phyloP scores from a whole-genome alignment of 2,329 filamentous ascomycete genomes.

The Curvularia verruculosa region DNA sequence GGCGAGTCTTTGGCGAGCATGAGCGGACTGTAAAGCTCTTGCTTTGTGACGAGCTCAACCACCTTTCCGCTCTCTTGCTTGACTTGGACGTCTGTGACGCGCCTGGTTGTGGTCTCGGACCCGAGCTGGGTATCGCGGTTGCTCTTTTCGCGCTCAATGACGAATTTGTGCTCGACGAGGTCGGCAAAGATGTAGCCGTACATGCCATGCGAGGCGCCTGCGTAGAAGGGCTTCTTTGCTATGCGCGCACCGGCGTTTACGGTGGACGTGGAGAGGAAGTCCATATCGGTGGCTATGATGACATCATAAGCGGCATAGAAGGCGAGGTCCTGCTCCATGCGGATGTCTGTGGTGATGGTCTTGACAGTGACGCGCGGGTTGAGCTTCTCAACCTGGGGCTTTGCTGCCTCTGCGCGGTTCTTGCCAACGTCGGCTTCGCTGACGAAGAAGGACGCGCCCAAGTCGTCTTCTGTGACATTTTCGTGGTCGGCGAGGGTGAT shows the following conservation, averaged over 20 bases:
- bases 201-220: constrained; percentile 82
- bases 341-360: constrained; percentile 70
- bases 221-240: constrained; percentile 82
- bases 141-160: constrained; percentile 79
- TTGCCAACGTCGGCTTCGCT: constrained; percentile 73
- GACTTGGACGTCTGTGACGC: constrained; percentile 72
- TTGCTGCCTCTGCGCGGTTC: constrained; percentile 83
- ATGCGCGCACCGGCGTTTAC: constrained; percentile 88
- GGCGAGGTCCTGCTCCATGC: constrained; percentile 64
- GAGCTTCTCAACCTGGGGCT: constrained; percentile 77
- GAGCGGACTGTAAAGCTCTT: constrained; percentile 87
- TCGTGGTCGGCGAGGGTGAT: constrained; percentile 86
- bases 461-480: constrained; percentile 75
- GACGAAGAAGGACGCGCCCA: constrained; percentile 74
- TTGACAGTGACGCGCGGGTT: constrained; percentile 86
- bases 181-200: constrained; percentile 97
- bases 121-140: constrained; percentile 68
- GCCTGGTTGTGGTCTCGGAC: constrained; percentile 78
- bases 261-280: constrained; percentile 72
- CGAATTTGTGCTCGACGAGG: constrained; percentile 86
- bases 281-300: constrained; percentile 87
- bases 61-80: constrained; percentile 66
- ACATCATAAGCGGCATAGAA: constrained; percentile 84
- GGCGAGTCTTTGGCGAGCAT: constrained; percentile 81
- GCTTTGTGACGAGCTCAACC: constrained; percentile 90